Conservation (phyloP, 31 red algal genomes). For the Bonnemaisonia californica region DNA sequence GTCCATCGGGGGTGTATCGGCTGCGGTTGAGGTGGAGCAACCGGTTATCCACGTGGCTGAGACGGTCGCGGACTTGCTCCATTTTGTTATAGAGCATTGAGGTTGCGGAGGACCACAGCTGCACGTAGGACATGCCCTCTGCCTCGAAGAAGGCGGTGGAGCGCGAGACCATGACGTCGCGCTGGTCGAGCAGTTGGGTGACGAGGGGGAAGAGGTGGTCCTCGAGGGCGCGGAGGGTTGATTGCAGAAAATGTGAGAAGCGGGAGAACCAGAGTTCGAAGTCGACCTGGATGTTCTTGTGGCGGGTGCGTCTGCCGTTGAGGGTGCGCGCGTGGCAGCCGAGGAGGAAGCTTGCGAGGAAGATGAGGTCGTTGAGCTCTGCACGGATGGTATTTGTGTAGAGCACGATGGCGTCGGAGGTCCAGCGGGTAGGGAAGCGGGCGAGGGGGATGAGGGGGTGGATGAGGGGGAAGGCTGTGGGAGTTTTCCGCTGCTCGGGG, state of each 20-base stretch:
- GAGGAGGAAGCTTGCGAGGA: neutral
- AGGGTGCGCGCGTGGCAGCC: neutral
- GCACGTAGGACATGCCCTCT: constrained; percentile 43
- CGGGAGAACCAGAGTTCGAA: constrained; percentile 57
- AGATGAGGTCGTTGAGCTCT: constrained; percentile 30
- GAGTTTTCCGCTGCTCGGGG: neutral
- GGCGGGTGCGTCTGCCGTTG: neutral
- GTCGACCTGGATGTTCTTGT: constrained; percentile 29
- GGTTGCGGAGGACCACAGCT: constrained; percentile 21
- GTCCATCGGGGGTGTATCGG: neutral
- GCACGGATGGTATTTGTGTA: constrained; percentile 18
- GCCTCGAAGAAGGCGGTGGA: constrained; percentile 22
- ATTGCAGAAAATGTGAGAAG: constrained; percentile 41
- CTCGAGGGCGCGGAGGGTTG: constrained; percentile 15
- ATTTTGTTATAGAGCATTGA: constrained; percentile 4
- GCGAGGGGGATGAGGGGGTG: constrained; percentile 6
- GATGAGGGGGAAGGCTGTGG: neutral
- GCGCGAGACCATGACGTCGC: constrained; percentile 50
- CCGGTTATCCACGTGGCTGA: constrained; percentile 48
- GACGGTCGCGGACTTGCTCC: constrained; percentile 9
- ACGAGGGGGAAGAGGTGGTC: constrained; percentile 24
- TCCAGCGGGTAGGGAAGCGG: neutral
- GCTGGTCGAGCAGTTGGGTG: constrained; percentile 19
- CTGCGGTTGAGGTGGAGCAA: constrained; percentile 27
- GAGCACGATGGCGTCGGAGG: constrained; percentile 6